Evolutionary conservation across 2,329 filamentous ascomycete species (phyloP).

Genomic region (Drechslerella stenobrocha): DNA sequence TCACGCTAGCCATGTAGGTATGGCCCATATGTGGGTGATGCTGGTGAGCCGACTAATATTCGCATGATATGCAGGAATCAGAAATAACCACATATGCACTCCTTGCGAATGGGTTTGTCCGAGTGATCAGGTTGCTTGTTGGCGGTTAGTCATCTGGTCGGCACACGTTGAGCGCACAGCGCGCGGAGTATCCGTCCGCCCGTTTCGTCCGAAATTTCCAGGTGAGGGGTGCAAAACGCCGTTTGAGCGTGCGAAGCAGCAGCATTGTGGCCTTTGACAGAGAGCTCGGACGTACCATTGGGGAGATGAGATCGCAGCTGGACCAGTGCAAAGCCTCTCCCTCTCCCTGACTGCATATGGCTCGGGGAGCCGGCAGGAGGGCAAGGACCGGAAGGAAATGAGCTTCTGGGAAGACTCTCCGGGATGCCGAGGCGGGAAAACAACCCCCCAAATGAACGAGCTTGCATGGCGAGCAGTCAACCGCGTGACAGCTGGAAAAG

Average conservation of each 20-base stretch:
- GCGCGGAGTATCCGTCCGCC: slow-evolving; percentile 2
- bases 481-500: slow-evolving; percentile 6
- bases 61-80: slow-evolving; percentile 6
- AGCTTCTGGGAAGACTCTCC: background rate
- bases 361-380: background rate
- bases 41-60: background rate
- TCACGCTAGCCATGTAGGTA: background rate
- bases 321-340: background rate
- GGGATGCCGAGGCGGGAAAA: slow-evolving; percentile 3
- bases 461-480: background rate
- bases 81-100: slow-evolving; percentile 5
- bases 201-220: slow-evolving; percentile 5
- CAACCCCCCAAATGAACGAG: background rate
- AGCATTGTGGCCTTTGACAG: slow-evolving; percentile 2
- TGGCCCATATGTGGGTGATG: background rate
- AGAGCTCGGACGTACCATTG: slow-evolving; percentile 45
- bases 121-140: slow-evolving; percentile 4
- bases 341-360: background rate
- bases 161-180: background rate
- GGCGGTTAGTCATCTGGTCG: slow-evolving; percentile 4
- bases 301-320: slow-evolving; percentile 24
- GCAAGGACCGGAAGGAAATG: background rate
- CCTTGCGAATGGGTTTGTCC: background rate
- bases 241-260: slow-evolving; percentile 23
- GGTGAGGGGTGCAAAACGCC: slow-evolving; percentile 26